Conservation (phyloP, 805 yeast genomes). For the Wickerhamiella sergipiensis region DNA sequence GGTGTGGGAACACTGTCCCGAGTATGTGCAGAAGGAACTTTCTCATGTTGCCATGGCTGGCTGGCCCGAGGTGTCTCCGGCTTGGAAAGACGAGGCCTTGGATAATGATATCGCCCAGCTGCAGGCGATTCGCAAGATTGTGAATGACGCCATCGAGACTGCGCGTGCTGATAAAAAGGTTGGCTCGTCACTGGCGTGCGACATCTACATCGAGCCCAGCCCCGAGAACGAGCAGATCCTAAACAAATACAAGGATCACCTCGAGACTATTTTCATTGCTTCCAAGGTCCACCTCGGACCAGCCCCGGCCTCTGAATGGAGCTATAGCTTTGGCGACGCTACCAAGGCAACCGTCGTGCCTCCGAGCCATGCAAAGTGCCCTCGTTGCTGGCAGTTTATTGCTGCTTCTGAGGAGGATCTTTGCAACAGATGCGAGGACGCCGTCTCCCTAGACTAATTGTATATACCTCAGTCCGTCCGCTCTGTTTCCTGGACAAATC, state of each 20-base stretch:
- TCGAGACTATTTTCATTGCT: constrained; percentile 48
- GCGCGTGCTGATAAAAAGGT: constrained; percentile 39
- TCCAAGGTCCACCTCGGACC: constrained; percentile 39
- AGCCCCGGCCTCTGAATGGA: constrained; percentile 18
- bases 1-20: constrained; percentile 54
- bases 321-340: constrained; percentile 23
- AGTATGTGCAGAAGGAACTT: constrained; percentile 16
- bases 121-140: constrained; percentile 34
- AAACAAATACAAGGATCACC: constrained; percentile 28
- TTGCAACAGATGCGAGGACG: constrained; percentile 53
- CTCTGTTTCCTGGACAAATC: too few species aligned
- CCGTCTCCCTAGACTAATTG: constrained; percentile 9
- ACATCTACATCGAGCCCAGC: constrained; percentile 27
- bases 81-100: constrained; percentile 26
- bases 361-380: constrained; percentile 53
- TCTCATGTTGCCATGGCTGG: constrained; percentile 37
- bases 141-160: constrained; percentile 39
- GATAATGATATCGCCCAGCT: constrained; percentile 29
- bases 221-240: constrained; percentile 8
- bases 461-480: neutral
- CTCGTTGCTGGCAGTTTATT: constrained; percentile 84
- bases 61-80: constrained; percentile 28
- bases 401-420: constrained; percentile 37
- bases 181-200: constrained; percentile 44
- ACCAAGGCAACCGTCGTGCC: constrained; percentile 30